A percentile compares a stretch with the other conserved stretches of the same genome.
phyloP scores from a whole-genome alignment of 768 basidiomycete species.

The Pholiota molesta region DNA sequence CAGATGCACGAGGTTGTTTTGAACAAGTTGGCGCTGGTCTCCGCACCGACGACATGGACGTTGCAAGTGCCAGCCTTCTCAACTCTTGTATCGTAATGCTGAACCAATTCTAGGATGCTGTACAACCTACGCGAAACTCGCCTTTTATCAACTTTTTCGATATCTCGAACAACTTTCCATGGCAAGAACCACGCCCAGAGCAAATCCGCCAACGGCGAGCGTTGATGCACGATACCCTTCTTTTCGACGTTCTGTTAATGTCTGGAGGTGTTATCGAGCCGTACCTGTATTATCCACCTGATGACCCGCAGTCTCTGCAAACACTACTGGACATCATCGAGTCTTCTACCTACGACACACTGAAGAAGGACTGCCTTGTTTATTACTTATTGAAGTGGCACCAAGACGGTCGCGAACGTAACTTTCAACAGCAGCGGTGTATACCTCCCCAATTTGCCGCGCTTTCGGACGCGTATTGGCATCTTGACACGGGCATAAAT shows the following conservation, averaged over 20 bases:
- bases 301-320: constrained; percentile 51
- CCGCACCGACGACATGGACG: constrained; percentile 21
- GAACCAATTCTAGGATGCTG: constrained; percentile 21
- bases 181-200: constrained; percentile 52
- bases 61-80: constrained; percentile 18
- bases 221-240: constrained; percentile 60
- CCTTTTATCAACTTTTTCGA: constrained; percentile 52
- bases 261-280: constrained; percentile 64
- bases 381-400: constrained; percentile 86
- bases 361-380: constrained; percentile 81
- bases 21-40: neutral
- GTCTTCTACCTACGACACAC: constrained; percentile 62
- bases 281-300: constrained; percentile 71
- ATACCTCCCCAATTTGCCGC: constrained; percentile 78
- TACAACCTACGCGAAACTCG: constrained; percentile 21
- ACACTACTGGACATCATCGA: constrained; percentile 64
- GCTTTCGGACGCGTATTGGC: constrained; percentile 86
- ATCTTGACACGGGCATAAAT: constrained; percentile 71
- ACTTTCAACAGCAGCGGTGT: constrained; percentile 53
- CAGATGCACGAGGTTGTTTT: neutral
- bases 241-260: constrained; percentile 74
- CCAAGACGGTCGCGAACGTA: constrained; percentile 59
- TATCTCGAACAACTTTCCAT: constrained; percentile 57
- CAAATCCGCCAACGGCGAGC: constrained; percentile 68
- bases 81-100: neutral